phyloP scores from a whole-genome alignment of 345 rosid genomes.

The Gynandropsis gynandra region DNA sequence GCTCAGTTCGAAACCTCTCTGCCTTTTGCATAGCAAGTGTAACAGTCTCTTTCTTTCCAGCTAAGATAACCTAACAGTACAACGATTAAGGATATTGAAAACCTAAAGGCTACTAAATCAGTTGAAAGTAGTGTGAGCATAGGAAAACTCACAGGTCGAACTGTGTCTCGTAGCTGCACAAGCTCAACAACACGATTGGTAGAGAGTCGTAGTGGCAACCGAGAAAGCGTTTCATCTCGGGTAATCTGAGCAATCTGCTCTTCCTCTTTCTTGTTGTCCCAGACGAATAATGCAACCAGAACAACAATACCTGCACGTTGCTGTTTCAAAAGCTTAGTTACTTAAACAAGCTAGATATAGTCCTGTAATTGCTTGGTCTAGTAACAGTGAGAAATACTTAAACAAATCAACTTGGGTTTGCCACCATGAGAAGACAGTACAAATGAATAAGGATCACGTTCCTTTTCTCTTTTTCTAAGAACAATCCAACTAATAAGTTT shows the following conservation, averaged over 20 bases:
- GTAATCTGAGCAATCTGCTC: constrained; percentile 88
- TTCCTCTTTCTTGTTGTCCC: constrained; percentile 97
- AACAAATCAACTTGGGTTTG: too few relatives aligned
- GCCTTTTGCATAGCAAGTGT: constrained; percentile 62
- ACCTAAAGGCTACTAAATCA: not conserved
- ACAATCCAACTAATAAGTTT: not conserved
- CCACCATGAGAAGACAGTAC: not conserved
- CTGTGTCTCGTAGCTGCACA: constrained; percentile 87
- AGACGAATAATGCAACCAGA: constrained; percentile 60
- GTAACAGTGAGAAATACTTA: too few relatives aligned
- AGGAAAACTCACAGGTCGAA: constrained; percentile 66
- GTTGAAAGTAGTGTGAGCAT: not conserved
- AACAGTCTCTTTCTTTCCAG: constrained; percentile 69
- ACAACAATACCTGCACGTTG: constrained; percentile 70
- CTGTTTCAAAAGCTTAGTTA: constrained; percentile 66
- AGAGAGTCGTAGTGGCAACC: constrained; percentile 86
- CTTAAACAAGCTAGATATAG: constrained; percentile 25
- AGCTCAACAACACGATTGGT: constrained; percentile 90
- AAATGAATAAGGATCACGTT: not conserved
- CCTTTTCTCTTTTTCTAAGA: not conserved
- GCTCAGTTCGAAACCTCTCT: constrained; percentile 85
- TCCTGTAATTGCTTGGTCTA: too few relatives aligned
- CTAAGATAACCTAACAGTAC: constrained; percentile 68
- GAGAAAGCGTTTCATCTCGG: constrained; percentile 81
- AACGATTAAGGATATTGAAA: constrained; percentile 15